A percentile compares a stretch with the other conserved stretches of the same genome.
Conservation (phyloP, 2,329 filamentous ascomycete species). For the Ophiocordyceps camponoti-floridani region DNA sequence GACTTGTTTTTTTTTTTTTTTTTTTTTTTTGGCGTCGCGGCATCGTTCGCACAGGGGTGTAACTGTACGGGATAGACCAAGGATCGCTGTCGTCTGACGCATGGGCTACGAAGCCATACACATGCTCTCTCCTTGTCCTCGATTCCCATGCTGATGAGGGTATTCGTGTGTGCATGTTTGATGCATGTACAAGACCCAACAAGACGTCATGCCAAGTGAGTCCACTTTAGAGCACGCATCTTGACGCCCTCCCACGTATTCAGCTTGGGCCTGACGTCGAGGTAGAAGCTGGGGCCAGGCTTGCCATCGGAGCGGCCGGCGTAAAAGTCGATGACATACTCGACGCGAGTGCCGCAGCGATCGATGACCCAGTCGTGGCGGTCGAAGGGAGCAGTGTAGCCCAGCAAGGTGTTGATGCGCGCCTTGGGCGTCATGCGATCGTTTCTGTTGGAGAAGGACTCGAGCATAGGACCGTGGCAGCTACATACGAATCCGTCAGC, state of each 20-base stretch:
- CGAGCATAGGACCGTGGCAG: constrained; percentile 61
- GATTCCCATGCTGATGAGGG: not conserved
- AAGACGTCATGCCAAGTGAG: constrained; percentile 26
- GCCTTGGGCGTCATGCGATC: constrained; percentile 63
- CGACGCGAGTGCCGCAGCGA: constrained; percentile 65
- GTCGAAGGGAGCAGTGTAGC: constrained; percentile 88
- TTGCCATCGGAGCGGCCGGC: constrained; percentile 39
- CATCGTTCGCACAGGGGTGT: not conserved
- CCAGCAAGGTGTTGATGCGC: constrained; percentile 62
- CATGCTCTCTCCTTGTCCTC: not conserved
- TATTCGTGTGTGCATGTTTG: no score
- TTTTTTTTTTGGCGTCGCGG: not conserved
- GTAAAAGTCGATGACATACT: constrained; percentile 98
- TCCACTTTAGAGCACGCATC: constrained; percentile 38
- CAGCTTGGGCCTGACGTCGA: constrained; percentile 51
- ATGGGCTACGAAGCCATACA: not conserved
- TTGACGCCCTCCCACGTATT: constrained; percentile 50
- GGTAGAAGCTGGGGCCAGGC: constrained; percentile 39
- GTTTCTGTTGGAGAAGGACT: constrained; percentile 64
- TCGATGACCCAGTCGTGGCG: constrained; percentile 96
- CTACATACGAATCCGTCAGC: constrained; percentile 5
- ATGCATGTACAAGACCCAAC: not conserved
- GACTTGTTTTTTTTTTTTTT: not conserved
- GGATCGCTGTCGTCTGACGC: not conserved
- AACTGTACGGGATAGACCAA: not conserved